Evolutionary conservation across 139 green algal genomes (phyloP), one percentile per base, ranked within the genome.

Genomic region (Tetraselmis striata): DNA sequence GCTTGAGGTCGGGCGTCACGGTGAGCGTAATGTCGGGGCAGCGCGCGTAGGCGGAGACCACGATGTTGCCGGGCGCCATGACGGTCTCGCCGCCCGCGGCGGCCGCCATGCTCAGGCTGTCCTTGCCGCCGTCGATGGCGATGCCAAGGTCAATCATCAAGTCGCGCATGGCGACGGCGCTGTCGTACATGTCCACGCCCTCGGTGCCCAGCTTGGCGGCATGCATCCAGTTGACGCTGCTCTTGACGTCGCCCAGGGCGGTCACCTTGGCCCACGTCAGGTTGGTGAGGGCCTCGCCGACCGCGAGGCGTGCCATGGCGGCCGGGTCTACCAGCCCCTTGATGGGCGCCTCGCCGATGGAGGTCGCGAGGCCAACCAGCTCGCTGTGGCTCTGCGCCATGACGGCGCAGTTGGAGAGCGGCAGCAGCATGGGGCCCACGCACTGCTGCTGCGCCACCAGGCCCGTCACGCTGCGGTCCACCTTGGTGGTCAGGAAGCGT

Each of bases 171-270:
- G 93, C 92, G 2, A 86, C 80, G 1, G 95, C 96, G 0, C 96
- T 95, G 77, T 98, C 93, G 79, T 97, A 98, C 97, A 99, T 98
- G 82, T 90, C 93, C 1, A 92, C 95, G 2, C 97, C 97, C 88
- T 99, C 97, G 28, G 59, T 80, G 75, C 82, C 90, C 93, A 99
- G 97, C 91, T 99, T 99, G 81, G 97, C 97, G 2, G 97, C 97
- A 85, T 97, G 95, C 97, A 99, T 99, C 97, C 97, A 99, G 92
- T 99, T 99, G 77, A 98, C 95, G 26, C 88, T 95, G 22, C 95
- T 93, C 86, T 98, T 98, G 77, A 99, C 88, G 84, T 99, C 94
- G 0, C 84, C 77, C 80, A 98, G 84, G 31, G 81, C 77, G 1
- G 94, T 98, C 27, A 93, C 90, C 27, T 88, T 86, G 5, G 59